Base-by-base conservation (phyloP, 2,329 filamentous ascomycete genomes). In the Apiospora marii region DNA sequence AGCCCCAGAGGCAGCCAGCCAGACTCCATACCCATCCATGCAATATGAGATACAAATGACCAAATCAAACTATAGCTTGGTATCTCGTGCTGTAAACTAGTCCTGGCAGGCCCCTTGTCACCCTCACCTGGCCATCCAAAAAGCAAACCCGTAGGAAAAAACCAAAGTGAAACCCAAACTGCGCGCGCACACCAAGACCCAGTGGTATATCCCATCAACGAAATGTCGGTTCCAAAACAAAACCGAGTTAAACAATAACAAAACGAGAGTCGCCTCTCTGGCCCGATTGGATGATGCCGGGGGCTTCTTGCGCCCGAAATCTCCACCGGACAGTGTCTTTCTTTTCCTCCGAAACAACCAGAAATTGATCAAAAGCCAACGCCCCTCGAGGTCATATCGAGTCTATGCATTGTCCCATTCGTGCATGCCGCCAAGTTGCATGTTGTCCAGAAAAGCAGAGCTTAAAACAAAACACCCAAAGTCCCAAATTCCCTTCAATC, bases 191-290 rank as follows among this genome's bases (percentile, higher is more conserved):
- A 22, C 51, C 58, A 64, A 41, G 58, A 64, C 58, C 70, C 70
- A 67, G 41, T 72, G 71, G 71, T 72, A 72, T 72, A 67, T 72
- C 61, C 44, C 67, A 49, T 34, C 34, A 49, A 48, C 67, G 16
- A 69, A 30, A n/a, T 46, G 67, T 43, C n/a, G 41, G 13, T 24
- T 27, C 41, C 41, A 44, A 43, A 68, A 44, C 22, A 69, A 37
- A 69, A 69, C 37, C 37, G 30, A 69, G 27, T 24, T 58, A 30
- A 48, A 51, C 43, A 46, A 22, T 34, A 34, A 30, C 44, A 16
- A 70, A 71, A 30, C 61, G 71, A 72, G 71, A 69, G 71, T 72
- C 46, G 71, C 71, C 71, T 48, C 71, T 61, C 71, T 69, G 22
- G 58, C 58, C 58, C 34, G n/a, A 41, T 13, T 8, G 34, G 10